A percentile compares a stretch with the other conserved stretches of the same genome.
Conservation (phyloP, 106 monocot genomes). For the Narthecium ossifragum region DNA sequence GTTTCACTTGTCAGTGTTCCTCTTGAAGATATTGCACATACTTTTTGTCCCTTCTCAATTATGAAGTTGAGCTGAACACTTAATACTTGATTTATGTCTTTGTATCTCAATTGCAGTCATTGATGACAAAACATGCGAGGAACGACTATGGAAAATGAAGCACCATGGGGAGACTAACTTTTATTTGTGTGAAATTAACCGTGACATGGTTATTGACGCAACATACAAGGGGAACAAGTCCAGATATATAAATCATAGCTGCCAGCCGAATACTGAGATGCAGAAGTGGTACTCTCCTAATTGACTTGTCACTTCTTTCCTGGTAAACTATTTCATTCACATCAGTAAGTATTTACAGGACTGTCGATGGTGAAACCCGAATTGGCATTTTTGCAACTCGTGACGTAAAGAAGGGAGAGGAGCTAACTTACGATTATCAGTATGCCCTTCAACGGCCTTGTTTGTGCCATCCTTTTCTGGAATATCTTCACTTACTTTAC, state of each 20-base stretch:
- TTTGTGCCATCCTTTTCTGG: not conserved
- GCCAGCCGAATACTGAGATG: constrained; percentile 98
- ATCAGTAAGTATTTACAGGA: constrained; percentile 45
- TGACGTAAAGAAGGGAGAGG: constrained; percentile 77
- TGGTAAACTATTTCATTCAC: constrained; percentile 8
- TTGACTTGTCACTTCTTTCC: not conserved
- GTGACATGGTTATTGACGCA: constrained; percentile 99
- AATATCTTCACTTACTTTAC: not conserved
- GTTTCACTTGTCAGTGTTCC: not conserved
- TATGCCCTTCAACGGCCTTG: constrained; percentile 19
- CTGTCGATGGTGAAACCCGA: constrained; percentile 85
- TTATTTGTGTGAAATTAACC: constrained; percentile 91
- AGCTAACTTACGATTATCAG: constrained; percentile 93
- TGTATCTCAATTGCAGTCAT: constrained; percentile 84
- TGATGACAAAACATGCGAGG: constrained; percentile 98
- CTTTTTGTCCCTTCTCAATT: not conserved
- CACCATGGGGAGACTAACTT: constrained; percentile 82
- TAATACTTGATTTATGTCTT: too few relatives aligned
- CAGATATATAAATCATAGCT: constrained; percentile 96
- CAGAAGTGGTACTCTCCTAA: constrained; percentile 79
- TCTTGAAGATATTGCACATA: not conserved
- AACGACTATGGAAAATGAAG: constrained; percentile 97
- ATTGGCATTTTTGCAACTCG: constrained; percentile 95
- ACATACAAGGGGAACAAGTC: constrained; percentile 97
- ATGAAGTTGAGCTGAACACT: not conserved